Evolutionary conservation across 164 flowering plant species (phyloP), one percentile per base, ranked within the genome.

Genomic region (Litsea cubeba): DNA sequence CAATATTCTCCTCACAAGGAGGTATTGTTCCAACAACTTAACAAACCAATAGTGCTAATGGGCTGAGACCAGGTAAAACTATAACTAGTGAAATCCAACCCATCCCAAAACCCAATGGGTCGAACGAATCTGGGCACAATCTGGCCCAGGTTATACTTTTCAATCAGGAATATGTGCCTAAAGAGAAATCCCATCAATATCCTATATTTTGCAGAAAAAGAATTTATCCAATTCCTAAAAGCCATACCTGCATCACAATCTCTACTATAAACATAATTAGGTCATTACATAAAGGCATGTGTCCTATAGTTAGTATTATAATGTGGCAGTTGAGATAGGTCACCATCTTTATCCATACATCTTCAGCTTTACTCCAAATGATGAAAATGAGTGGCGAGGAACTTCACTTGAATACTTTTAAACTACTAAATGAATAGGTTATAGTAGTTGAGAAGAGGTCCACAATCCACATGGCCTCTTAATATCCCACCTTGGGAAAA

Each of bases 401-500:
- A n/a, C 35, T n/a, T 12, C 73, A 3, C 24, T 65, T 50, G 12
- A 50, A 20, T 23, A 30, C 71, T 22, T 30, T 30, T 74, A 74
- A 30, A 67, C 51, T 35, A 74, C 14, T 74, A 69, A 54, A 54
- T 54, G 57, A 20, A 57, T 68, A 54, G 28, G 51, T 72, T 11
- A 62, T 57, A 50, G 35, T 17, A 68, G 65, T n/a, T 32, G 62
- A 74, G 57, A 68, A 28, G 50, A 65, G 57, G 20, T 10, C 57
- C 63, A 28, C 3, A 35, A 8, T 10, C 57, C 50, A 51, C 3
- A 35, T 18, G 70, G 49, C 26, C 3, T 51, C 54, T 54, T 54
- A 32, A 22, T 74, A 66, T 12, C 54, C 12, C 65, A 54, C 23
- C 76, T 73, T 65, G 46, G 70, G 70, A 24, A 51, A 28, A 17